Conservation (phyloP, 441 rosid genomes). For the Pelargonium hybrid region DNA sequence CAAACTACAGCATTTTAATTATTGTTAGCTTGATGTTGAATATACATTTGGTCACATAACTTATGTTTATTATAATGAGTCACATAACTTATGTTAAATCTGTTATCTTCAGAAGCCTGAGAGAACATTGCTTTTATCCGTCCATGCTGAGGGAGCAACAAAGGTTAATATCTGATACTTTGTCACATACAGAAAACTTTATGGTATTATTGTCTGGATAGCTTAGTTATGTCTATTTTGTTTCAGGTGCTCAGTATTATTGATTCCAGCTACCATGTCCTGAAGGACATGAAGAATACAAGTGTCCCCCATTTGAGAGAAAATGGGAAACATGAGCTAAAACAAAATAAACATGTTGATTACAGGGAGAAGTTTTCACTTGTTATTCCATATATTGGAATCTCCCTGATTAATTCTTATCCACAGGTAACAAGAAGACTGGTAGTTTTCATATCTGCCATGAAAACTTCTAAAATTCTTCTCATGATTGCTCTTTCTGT, state of each 20-base stretch:
- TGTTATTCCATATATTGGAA: constrained; percentile 53
- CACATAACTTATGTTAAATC: not conserved
- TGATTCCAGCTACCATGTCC: constrained; percentile 68
- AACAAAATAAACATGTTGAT: constrained; percentile 36
- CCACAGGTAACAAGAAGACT: constrained; percentile 59
- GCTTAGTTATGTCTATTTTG: constrained; percentile 20
- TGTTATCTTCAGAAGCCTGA: constrained; percentile 64
- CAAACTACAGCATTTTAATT: not conserved
- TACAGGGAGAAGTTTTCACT: constrained; percentile 65
- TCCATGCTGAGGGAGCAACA: constrained; percentile 78
- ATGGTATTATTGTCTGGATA: not conserved
- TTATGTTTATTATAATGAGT: not conserved
- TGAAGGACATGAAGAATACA: constrained; percentile 39
- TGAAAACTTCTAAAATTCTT: constrained; percentile 8
- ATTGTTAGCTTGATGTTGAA: not conserved
- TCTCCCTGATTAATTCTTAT: constrained; percentile 66
- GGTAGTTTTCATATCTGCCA: not conserved
- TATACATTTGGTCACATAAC: constrained; percentile 1
- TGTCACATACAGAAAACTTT: constrained; percentile 11
- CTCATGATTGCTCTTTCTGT: constrained; percentile 21
- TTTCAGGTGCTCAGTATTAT: constrained; percentile 70
- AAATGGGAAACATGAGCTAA: constrained; percentile 44
- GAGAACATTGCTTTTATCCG: constrained; percentile 62
- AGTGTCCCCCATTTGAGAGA: constrained; percentile 25
- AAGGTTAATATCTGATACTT: constrained; percentile 45